These are phyloP conservation scores for Penicillium brasilianum DNA, from an alignment of 2,329 filamentous ascomycete genomes.

Conservation along the genomic window DNA sequence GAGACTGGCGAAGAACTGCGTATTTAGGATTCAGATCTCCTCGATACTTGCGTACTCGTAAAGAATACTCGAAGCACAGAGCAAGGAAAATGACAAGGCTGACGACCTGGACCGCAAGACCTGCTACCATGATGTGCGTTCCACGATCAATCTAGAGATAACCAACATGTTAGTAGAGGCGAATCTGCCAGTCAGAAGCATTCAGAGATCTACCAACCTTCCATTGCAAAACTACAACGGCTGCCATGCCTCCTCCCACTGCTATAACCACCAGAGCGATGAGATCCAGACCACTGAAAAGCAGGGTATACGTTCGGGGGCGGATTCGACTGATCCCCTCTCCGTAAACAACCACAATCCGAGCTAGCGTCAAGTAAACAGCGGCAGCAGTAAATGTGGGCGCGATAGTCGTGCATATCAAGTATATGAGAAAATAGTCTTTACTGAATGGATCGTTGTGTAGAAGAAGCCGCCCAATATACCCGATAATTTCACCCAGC, in stretches of 20 bases:
- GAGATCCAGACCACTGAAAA: constrained; percentile 4
- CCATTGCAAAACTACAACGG: neutral
- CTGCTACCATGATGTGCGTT: constrained; percentile 25
- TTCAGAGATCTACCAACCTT: neutral
- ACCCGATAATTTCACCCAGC: constrained; percentile 2
- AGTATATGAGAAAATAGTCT: constrained; percentile 5
- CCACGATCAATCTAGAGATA: constrained; percentile 5
- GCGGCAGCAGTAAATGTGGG: constrained; percentile 5
- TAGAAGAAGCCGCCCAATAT: constrained; percentile 1
- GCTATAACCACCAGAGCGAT: constrained; percentile 7
- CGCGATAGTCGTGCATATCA: constrained; percentile 5
- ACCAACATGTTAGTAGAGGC: neutral
- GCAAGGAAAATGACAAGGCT: constrained; percentile 21
- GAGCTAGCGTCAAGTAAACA: constrained; percentile 4
- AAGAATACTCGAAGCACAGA: constrained; percentile 3
- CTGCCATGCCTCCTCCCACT: constrained; percentile 3
- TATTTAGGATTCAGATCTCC: neutral
- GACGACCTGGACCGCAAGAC: constrained; percentile 23
- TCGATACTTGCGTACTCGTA: neutral
- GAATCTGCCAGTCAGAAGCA: neutral
- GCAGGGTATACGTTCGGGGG: constrained; percentile 5
- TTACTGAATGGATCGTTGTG: constrained; percentile 7
- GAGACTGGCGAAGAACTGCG: neutral
- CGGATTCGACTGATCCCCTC: constrained; percentile 5
- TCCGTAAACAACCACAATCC: constrained; percentile 6